A percentile compares a stretch with the other conserved stretches of the same genome.
phyloP scores from a whole-genome alignment of 1,139 yeast genomes.

The Candida frijolesensis region DNA sequence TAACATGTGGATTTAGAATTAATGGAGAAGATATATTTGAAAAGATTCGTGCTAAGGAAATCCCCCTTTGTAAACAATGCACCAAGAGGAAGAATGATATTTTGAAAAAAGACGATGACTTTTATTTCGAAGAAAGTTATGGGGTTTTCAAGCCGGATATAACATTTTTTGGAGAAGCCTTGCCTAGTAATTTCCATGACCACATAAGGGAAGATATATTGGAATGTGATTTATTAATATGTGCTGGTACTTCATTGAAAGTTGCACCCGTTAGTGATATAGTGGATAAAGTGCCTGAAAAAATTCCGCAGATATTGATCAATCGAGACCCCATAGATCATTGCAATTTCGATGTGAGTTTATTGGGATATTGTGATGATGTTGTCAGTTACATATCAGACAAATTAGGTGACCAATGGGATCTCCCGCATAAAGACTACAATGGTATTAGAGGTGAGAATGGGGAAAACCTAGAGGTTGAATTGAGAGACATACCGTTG shows the following conservation, averaged over 20 bases:
- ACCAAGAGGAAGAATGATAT: conserved; percentile 40
- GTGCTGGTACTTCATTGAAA: conserved; percentile 91
- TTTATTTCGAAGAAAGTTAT: conserved; percentile 44
- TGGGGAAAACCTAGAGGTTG: conserved; percentile 22
- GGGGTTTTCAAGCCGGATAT: conserved; percentile 97
- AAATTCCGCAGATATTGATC: conserved; percentile 81
- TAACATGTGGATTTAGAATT: conserved; percentile 70
- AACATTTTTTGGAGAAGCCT: conserved; percentile 88
- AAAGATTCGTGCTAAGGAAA: conserved; percentile 58
- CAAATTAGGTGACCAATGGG: conserved; percentile 59
- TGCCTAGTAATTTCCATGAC: conserved; percentile 75
- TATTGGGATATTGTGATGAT: conserved; percentile 88
- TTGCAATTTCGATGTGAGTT: conserved; percentile 76
- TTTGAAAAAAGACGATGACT: conserved; percentile 30
- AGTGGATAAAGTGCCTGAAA: conserved; percentile 68
- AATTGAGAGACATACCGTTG: conserved; percentile 24
- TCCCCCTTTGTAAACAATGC: conserved; percentile 79
- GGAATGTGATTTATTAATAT: conserved; percentile 77
- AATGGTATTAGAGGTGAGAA: conserved; percentile 21
- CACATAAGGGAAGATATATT: conserved; percentile 58
- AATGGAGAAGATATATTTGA: conserved; percentile 69
- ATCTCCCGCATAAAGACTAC: conserved; percentile 54
- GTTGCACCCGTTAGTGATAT: conserved; percentile 97
- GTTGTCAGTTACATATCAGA: conserved; percentile 69
- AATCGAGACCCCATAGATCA: conserved; percentile 81